Percentiles rank a stretch among this genome's conserved stretches.
These are phyloP conservation scores for Phytophthora lateralis DNA, from an alignment of 352 stramenopile species.

Conservation along the genomic window DNA sequence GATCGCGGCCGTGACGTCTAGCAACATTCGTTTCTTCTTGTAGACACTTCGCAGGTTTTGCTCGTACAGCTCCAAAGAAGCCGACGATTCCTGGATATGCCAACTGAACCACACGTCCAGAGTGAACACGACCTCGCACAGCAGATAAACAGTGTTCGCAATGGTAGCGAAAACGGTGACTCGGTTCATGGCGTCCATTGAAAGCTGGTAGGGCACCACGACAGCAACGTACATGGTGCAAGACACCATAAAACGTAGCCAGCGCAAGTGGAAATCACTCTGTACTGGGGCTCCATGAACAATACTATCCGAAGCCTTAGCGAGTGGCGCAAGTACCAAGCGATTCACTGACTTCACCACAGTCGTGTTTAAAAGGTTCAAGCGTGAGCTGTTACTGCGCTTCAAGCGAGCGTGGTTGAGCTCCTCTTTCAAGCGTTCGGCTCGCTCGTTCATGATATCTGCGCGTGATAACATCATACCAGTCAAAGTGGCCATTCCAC, in stretches of 20 bases:
- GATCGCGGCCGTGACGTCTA: conserved; percentile 42
- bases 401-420: neutral
- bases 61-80: conserved; percentile 62
- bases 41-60: conserved; percentile 43
- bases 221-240: conserved; percentile 49
- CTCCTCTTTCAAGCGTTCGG: conserved; percentile 18
- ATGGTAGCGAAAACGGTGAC: conserved; percentile 9
- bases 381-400: neutral
- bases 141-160: conserved; percentile 25
- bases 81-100: conserved; percentile 35
- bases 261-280: conserved; percentile 46
- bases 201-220: conserved; percentile 57
- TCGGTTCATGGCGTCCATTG: conserved; percentile 42
- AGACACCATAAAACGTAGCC: conserved; percentile 40
- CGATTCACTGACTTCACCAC: conserved; percentile 11
- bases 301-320: conserved; percentile 30
- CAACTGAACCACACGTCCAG: conserved; percentile 61
- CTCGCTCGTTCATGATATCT: conserved; percentile 24
- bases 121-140: conserved; percentile 52
- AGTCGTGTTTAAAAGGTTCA: too few relatives aligned
- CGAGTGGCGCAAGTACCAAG: conserved; percentile 6
- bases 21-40: conserved; percentile 48
- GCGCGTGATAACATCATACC: conserved; percentile 21
- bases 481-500: conserved; percentile 7
- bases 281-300: conserved; percentile 37